Evolutionary conservation across 2,329 filamentous ascomycete genomes (phyloP), one percentile per base, ranked within the genome.

Genomic region (Dothistroma pini): DNA sequence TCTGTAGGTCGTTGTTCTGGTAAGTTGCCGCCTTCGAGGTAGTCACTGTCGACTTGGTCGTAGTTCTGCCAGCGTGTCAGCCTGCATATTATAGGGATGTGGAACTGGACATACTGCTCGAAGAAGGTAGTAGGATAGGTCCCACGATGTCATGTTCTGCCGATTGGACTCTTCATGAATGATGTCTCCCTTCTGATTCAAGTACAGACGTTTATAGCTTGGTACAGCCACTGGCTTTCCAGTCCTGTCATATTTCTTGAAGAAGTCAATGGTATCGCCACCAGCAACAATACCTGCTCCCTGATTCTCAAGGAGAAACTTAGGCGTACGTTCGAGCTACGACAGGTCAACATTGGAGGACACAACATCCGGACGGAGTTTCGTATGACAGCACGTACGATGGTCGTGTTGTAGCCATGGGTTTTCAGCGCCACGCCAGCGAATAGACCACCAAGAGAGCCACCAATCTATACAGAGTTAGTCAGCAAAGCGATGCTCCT

Each of bases 141-240:
- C 78, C 79, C 79, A 81, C 59, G 75, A 77, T 5, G 77, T 80
- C 78, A 80, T 80, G 62, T 74, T 75, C 66, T 80, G 78, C n/a
- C 65, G 60, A 63, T 74, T 74, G 32, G 75, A 63, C 58, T 70
- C 64, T 57, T 69, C 63, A 54, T 68, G 63, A 29, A 71, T 70
- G 48, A 65, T 61, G n/a, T 70, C 57, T 31, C 68, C 70, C 49
- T 69, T 65, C 31, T 67, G 66, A 32, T 69, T 61, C 11, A 71
- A 58, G 56, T 71, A 70, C 9, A 69, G 22, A 16, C 70, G 59
- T 50, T 69, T 68, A 59, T 62, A 67, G 48, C 62, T 67, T 4
- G 66, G 66, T 32, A 71, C 69, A 21, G 69, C 68, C 6, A 70
- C 63, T 5, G 67, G 67, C 29, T 74, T 72, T 11, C 75, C 69